Conservation (phyloP, 257 asterid genomes). For the Lantana camara region DNA sequence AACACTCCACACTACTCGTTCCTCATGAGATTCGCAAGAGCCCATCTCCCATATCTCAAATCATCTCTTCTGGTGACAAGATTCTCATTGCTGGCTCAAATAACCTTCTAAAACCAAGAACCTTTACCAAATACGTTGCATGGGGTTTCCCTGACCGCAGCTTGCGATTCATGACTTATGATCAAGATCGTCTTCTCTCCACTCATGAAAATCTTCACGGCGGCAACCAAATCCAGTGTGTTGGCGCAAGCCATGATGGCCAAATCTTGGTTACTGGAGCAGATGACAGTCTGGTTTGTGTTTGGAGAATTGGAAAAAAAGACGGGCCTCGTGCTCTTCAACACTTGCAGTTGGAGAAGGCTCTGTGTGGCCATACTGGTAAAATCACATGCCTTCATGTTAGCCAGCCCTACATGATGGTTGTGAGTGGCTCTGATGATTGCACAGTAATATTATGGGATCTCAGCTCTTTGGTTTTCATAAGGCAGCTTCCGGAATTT, state of each 20-base stretch:
- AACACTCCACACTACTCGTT: slow-evolving; percentile 63
- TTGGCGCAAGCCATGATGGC: slow-evolving; percentile 90
- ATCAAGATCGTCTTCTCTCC: slow-evolving; percentile 90
- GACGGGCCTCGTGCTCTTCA: slow-evolving; percentile 78
- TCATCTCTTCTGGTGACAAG: slow-evolving; percentile 68
- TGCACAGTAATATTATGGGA: slow-evolving; percentile 92
- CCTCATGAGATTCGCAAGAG: slow-evolving; percentile 83
- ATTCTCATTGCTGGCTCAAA: slow-evolving; percentile 78
- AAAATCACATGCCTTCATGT: slow-evolving; percentile 85
- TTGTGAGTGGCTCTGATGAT: slow-evolving; percentile 96
- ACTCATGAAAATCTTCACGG: slow-evolving; percentile 99
- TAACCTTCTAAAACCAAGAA: slow-evolving; percentile 79
- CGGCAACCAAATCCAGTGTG: slow-evolving; percentile 92
- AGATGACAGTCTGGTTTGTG: slow-evolving; percentile 82
- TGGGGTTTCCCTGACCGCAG: slow-evolving; percentile 99
- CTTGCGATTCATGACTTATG: slow-evolving; percentile 79
- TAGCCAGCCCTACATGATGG: slow-evolving; percentile 97
- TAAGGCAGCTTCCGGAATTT: slow-evolving; percentile 90
- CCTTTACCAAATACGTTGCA: slow-evolving; percentile 71
- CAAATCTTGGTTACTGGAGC: slow-evolving; percentile 87
- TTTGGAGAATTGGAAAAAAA: slow-evolving; percentile 84
- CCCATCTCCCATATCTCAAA: slow-evolving; percentile 80
- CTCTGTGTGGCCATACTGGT: slow-evolving; percentile 86
- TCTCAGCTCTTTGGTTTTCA: slow-evolving; percentile 82
- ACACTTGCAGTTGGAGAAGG: slow-evolving; percentile 65